A percentile compares a stretch with the other conserved stretches of the same genome.
phyloP scores from a whole-genome alignment of 2,329 filamentous ascomycete genomes.

The Xylaria sp. region DNA sequence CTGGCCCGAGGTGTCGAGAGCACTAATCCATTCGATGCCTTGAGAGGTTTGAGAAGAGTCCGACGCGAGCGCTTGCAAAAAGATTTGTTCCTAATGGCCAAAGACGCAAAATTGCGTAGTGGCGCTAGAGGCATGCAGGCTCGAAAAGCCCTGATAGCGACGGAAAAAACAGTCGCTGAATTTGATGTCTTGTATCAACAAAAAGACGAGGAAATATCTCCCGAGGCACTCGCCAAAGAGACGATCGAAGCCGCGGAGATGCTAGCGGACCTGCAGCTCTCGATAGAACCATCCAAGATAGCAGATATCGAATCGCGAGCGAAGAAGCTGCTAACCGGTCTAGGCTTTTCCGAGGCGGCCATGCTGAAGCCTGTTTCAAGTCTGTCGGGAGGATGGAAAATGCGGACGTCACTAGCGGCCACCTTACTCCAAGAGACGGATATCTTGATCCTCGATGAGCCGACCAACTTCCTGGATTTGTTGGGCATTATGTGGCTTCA shows the following conservation, averaged over 20 bases:
- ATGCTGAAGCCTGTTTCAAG: conserved; percentile 70
- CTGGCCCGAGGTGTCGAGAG: conserved; percentile 70
- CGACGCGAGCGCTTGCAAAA: conserved; percentile 71
- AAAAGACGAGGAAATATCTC: conserved; percentile 65
- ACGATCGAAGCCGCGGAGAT: conserved; percentile 76
- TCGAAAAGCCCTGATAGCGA: conserved; percentile 76
- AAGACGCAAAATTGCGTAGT: conserved; percentile 78
- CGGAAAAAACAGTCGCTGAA: conserved; percentile 73
- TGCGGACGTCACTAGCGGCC: conserved; percentile 73
- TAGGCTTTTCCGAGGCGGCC: conserved; percentile 75
- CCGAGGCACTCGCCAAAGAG: conserved; percentile 69
- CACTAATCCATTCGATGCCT: conserved; percentile 65
- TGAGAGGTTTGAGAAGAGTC: conserved; percentile 70
- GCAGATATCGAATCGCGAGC: conserved; percentile 74
- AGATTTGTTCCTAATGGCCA: conserved; percentile 75
- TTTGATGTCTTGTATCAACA: conserved; percentile 66
- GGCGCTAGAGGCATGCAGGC: conserved; percentile 80
- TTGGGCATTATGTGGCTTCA: conserved; percentile 89
- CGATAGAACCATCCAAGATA: conserved; percentile 73
- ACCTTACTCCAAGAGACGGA: conserved; percentile 79
- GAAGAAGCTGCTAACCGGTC: conserved; percentile 72
- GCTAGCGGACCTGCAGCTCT: conserved; percentile 74
- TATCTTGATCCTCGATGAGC: conserved; percentile 85
- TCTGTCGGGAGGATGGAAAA: conserved; percentile 82
- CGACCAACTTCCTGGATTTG: conserved; percentile 87